Conservation (phyloP, 768 basidiomycete genomes). For the Fomitopsis pulvina region DNA sequence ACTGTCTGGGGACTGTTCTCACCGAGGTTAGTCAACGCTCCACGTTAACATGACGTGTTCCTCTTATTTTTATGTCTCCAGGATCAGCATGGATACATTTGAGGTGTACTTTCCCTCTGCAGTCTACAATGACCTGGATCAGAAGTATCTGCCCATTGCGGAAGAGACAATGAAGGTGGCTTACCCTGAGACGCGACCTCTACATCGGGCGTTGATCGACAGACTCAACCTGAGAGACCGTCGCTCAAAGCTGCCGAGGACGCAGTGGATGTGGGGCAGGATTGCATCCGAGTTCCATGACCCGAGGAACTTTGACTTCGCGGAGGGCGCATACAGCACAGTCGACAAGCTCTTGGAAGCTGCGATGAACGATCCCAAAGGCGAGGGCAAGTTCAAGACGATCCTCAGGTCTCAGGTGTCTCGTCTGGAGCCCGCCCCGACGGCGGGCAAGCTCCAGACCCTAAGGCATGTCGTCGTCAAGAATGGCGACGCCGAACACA, state of each 20-base stretch:
- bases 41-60: no score
- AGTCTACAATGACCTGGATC: no score
- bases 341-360: slow-evolving; percentile 23
- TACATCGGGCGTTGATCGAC: no score
- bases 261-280: slow-evolving; percentile 24
- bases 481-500: no score
- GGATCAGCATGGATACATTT: no score
- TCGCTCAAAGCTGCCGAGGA: background rate
- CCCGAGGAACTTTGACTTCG: slow-evolving; percentile 20
- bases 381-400: slow-evolving; percentile 16
- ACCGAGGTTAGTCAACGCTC: slow-evolving; percentile 12
- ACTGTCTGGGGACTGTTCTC: slow-evolving; percentile 18
- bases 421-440: background rate
- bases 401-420: slow-evolving; percentile 6
- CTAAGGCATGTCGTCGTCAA: slow-evolving; percentile 9
- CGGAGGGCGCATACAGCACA: slow-evolving; percentile 21
- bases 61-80: no score
- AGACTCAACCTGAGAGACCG: no score
- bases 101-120: no score
- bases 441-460: background rate
- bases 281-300: slow-evolving; percentile 22
- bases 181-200: no score
- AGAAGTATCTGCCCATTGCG: no score
- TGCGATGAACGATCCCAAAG: slow-evolving; percentile 19
- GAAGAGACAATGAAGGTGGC: no score